A percentile compares a stretch with the other conserved stretches of the same genome.
These are phyloP conservation scores for Microthlaspi erraticum DNA, from an alignment of 345 rosid genomes.

Conservation along the genomic window DNA sequence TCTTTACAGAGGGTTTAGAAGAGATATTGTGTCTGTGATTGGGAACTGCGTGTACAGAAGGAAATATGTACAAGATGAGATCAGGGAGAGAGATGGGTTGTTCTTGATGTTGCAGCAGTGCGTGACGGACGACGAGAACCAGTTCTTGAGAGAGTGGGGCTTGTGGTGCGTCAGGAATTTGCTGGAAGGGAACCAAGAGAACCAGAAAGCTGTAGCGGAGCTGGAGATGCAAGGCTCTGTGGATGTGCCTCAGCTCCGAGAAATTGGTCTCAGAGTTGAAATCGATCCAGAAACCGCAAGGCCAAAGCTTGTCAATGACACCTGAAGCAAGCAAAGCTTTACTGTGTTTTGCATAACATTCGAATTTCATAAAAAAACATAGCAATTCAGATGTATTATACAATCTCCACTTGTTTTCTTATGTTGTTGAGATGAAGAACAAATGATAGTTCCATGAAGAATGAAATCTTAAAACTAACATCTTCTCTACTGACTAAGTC, in stretches of 20 bases:
- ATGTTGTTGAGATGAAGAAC: not conserved
- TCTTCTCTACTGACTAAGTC: slow-evolving; percentile 39
- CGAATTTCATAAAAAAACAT: no score
- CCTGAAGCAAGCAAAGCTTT: slow-evolving; percentile 33
- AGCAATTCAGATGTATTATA: no score
- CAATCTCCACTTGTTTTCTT: not conserved
- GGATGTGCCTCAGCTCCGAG: slow-evolving; percentile 67
- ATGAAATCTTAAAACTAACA: not conserved
- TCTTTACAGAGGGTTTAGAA: slow-evolving; percentile 77
- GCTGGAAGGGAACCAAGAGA: slow-evolving; percentile 72
- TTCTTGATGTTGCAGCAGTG: slow-evolving; percentile 76
- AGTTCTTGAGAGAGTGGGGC: slow-evolving; percentile 85
- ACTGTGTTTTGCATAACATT: no score
- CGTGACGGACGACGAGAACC: slow-evolving; percentile 73
- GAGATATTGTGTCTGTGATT: slow-evolving; percentile 76
- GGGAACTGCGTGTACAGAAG: slow-evolving; percentile 73
- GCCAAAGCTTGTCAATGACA: slow-evolving; percentile 75
- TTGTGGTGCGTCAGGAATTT: slow-evolving; percentile 75
- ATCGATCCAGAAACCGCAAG: slow-evolving; percentile 59
- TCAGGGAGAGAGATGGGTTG: slow-evolving; percentile 62
- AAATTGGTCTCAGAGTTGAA: slow-evolving; percentile 74
- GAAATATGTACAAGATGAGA: slow-evolving; percentile 72
- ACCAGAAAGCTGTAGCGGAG: slow-evolving; percentile 64
- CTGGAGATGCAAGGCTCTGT: slow-evolving; percentile 80
- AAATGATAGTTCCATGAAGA: not conserved